phyloP scores from a whole-genome alignment of 1,139 yeast genomes.

The Groenewaldozyma auringiensis region DNA sequence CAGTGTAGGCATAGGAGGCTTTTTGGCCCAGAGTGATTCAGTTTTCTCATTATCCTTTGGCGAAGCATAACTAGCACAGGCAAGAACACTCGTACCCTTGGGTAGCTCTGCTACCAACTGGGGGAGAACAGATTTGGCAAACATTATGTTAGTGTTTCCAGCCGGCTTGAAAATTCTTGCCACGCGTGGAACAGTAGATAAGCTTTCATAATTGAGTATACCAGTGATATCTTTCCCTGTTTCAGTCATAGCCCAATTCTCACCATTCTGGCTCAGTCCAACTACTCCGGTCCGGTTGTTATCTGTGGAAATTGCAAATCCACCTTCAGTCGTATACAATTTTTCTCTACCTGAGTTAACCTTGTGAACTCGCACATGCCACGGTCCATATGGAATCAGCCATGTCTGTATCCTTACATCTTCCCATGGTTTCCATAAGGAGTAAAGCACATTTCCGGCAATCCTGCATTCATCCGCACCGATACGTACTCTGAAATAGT shows the following conservation, averaged over 20 bases:
- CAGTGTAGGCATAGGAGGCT: background rate
- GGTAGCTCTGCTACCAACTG: slow-evolving; percentile 16
- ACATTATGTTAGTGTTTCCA: slow-evolving; percentile 27
- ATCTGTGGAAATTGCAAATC: slow-evolving; percentile 15
- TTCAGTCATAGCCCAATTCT: slow-evolving; percentile 7
- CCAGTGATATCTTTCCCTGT: slow-evolving; percentile 14
- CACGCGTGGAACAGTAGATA: slow-evolving; percentile 12
- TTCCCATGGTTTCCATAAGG: slow-evolving; percentile 24
- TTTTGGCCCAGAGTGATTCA: background rate
- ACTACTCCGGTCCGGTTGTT: background rate
- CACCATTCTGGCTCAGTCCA: slow-evolving; percentile 4
- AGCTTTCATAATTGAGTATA: slow-evolving; percentile 11
- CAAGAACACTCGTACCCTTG: slow-evolving; percentile 7
- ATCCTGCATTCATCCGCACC: slow-evolving; percentile 14
- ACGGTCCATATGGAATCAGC: slow-evolving; percentile 21
- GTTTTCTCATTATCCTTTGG: background rate
- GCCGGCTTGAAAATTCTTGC: slow-evolving; percentile 21
- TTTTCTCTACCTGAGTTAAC: slow-evolving; percentile 14
- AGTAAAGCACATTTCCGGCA: slow-evolving; percentile 18
- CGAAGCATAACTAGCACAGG: background rate
- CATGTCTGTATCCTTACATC: slow-evolving; percentile 26
- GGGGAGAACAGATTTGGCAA: slow-evolving; percentile 19
- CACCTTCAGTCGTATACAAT: slow-evolving; percentile 24
- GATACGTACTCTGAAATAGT: slow-evolving; percentile 14
- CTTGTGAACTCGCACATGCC: slow-evolving; percentile 26